Conservation (phyloP, 2,329 filamentous ascomycete species). For the Sclerotinia borealis region DNA sequence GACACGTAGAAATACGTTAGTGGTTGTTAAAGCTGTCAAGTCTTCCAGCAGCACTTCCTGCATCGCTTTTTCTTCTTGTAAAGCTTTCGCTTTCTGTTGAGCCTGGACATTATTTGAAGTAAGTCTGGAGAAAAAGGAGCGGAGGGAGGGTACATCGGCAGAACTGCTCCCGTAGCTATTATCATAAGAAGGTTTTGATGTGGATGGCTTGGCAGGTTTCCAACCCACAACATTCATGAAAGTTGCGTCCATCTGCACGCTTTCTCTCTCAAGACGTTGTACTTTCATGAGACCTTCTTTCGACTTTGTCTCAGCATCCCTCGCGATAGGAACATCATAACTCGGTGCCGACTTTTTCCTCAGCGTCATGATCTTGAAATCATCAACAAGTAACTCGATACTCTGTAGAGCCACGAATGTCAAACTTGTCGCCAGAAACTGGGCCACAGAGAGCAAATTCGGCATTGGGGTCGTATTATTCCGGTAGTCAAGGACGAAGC, state of each 20-base stretch:
- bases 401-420: slow-evolving; percentile 87
- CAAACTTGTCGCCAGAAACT: slow-evolving; percentile 90
- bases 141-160: slow-evolving; percentile 55
- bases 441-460: slow-evolving; percentile 76
- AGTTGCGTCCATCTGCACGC: slow-evolving; percentile 83
- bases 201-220: slow-evolving; percentile 51
- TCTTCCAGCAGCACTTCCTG: slow-evolving; percentile 64
- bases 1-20: slow-evolving; percentile 82
- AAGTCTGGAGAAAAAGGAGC: slow-evolving; percentile 76
- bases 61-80: slow-evolving; percentile 55
- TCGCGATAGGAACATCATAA: slow-evolving; percentile 64
- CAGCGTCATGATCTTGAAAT: slow-evolving; percentile 72
- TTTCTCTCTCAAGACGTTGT: slow-evolving; percentile 71
- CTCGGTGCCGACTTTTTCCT: slow-evolving; percentile 82
- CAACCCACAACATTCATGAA: slow-evolving; percentile 87
- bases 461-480: slow-evolving; percentile 83
- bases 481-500: slow-evolving; percentile 92
- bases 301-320: slow-evolving; percentile 74
- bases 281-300: slow-evolving; percentile 87
- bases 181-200: slow-evolving; percentile 27
- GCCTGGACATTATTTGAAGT: slow-evolving; percentile 50
- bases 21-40: slow-evolving; percentile 61
- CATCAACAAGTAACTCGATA: slow-evolving; percentile 87
- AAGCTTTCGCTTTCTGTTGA: slow-evolving; percentile 46
- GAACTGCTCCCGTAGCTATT: slow-evolving; percentile 40